Evolutionary conservation across 1,284 basidiomycete species (phyloP), one percentile per base, ranked within the genome.

Genomic region (Leccinum cinnamomeum): DNA sequence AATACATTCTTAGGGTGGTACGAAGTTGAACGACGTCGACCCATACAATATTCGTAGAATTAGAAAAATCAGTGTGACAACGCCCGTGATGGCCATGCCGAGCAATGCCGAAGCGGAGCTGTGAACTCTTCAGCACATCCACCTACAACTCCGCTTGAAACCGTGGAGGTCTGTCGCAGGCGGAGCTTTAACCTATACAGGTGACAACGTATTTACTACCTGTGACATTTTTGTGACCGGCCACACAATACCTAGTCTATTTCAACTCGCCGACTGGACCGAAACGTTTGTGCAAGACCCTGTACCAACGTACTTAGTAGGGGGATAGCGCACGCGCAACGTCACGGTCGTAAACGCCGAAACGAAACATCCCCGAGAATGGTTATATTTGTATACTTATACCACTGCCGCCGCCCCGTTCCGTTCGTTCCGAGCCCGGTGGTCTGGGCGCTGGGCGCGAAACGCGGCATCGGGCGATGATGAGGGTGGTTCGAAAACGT

Each of bases 271-370:
- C 33, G 33, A 33, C 33, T 11, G 33, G 33, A 33, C 33, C 33
- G 33, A 33, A 33, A 33, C 33, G 33, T 33, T 33, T 33, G 33
- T 33, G 33, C 33, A 33, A 33, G 33, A 33, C 33, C 33, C 35
- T 35, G 35, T 35, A 35, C 35, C 35, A 33, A 33, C 33, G 33
- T 33, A 33, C 33, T 33, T 33, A 33, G 33, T 33, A 33, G 39
- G 65, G 58, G 64, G 64, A 65, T 69, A 72, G 69, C 70, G 67
- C 70, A 70, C 68, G 61, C 63, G 55, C 50, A 16, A 20, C 44
- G 63, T 60, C 56, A 48, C 18, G 14, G 6, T 30, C 53, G 25
- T 55, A 60, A 64, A 61, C 35, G 61, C 67, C 67, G 68, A 63
- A 14, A 10, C 16, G 48, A 41, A 58, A 51, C 53, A 44, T n/a